Base-by-base conservation (phyloP, 495 filamentous ascomycete species). In the Gamarada debralockiae region DNA sequence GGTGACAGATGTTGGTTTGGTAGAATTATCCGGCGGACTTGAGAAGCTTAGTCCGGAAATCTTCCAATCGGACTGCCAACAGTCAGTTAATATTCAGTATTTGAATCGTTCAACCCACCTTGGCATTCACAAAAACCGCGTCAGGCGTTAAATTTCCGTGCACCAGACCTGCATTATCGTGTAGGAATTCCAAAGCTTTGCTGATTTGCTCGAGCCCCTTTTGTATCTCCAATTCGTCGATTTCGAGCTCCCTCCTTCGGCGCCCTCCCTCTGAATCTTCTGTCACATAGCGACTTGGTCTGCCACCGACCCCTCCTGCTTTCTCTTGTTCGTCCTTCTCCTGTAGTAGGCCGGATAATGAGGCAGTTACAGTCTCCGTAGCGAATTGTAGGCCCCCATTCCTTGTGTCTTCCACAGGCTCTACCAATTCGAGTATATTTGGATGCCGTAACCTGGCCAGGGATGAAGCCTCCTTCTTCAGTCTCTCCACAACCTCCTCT, bases 221-320 rank as follows among this genome's bases (percentile, higher is more conserved):
- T 66, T 97, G 93, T 57, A 97, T 93, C 66, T 98, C 93, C 56
- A 98, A 71, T 70, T 98, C 93, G 64, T 98, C 95, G 52, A 98
- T 92, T 64, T 97, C 93, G 2, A 96, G 58, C 62, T 97, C 95
- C 55, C 89, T 79, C 57, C 90, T 74, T 62, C 83, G 75, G 52
- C 86, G 77, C 13, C 74, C 78, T 21, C 88, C 90, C 46, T 90
- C 84, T 1, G 83, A 73, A 52, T 92, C 86, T 65, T 93, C 89
- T 10, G 86, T 82, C 54, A 92, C 88, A 73, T 85, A 92, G 33
- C 90, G 85, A 63, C 86, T 87, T 17, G 81, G 69, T 55, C 89
- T 74, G 12, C 88, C 81, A 38, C 85, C 82, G 8, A 81, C 72
- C 4, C 82, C 80, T 14, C 81, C 78, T 5, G 71, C 68, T 48